These are phyloP conservation scores for Kwoniella botswanensis DNA, from an alignment of 768 basidiomycete genomes.

Conservation along the genomic window DNA sequence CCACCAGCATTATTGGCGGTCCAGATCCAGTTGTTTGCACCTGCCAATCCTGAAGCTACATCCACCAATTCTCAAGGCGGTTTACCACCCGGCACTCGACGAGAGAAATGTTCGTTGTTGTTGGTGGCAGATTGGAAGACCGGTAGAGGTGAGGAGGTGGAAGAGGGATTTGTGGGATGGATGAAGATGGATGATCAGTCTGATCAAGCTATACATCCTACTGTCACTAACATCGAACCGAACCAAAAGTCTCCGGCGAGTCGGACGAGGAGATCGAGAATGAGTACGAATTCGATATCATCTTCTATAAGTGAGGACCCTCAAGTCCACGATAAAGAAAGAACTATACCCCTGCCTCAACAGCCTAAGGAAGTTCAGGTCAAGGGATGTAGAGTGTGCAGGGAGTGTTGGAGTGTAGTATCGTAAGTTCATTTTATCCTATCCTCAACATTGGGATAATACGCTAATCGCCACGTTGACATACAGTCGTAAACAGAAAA, in stretches of 20 bases:
- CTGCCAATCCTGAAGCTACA: constrained; percentile 28
- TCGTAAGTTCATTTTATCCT: constrained; percentile 64
- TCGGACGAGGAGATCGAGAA: constrained; percentile 10
- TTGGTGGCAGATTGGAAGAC: constrained; percentile 77
- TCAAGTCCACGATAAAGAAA: constrained; percentile 60
- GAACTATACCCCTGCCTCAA: constrained; percentile 64
- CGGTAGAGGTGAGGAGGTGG: constrained; percentile 79
- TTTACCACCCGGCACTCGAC: constrained; percentile 50
- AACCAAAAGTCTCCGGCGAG: constrained; percentile 65
- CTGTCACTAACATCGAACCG: background rate
- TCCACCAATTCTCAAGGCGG: constrained; percentile 24
- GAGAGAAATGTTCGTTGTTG: constrained; percentile 52
- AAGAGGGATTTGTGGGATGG: constrained; percentile 59
- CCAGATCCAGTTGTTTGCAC: constrained; percentile 61
- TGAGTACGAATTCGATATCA: constrained; percentile 60
- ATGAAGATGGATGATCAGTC: constrained; percentile 49
- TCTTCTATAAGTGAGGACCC: background rate
- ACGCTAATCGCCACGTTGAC: background rate
- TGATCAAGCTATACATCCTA: background rate
- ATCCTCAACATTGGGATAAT: too few relatives aligned
- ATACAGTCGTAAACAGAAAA: constrained; percentile 76
- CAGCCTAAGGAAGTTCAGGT: constrained; percentile 66
- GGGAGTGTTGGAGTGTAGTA: constrained; percentile 77
- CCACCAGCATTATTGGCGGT: constrained; percentile 55
- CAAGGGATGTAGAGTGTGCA: constrained; percentile 85